Percentiles rank a stretch among this genome's conserved stretches.
These are phyloP conservation scores for Lepidium africanum DNA, from an alignment of 345 rosid genomes.

Conservation along the genomic window DNA sequence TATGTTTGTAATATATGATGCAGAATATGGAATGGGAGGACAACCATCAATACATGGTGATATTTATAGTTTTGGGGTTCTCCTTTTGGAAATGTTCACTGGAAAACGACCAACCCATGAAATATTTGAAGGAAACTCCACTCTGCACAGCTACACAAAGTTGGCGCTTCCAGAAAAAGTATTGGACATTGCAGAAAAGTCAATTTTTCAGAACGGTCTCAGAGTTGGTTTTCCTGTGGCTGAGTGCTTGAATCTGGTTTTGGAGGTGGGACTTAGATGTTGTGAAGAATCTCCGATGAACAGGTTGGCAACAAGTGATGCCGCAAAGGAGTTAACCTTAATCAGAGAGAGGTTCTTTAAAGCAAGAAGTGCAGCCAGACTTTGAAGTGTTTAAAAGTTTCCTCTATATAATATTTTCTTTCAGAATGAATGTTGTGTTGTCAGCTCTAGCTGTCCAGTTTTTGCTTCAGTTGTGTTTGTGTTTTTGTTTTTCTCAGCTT, in stretches of 20 bases:
- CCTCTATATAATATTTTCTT: background rate
- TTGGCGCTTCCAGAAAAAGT: background rate
- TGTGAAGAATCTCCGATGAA: slow-evolving; percentile 8
- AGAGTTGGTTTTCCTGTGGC: background rate
- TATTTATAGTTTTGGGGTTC: background rate
- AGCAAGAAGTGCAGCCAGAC: too few species aligned
- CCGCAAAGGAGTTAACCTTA: background rate
- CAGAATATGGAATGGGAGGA: slow-evolving; percentile 32
- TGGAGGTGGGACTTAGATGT: slow-evolving; percentile 21
- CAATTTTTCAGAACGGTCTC: background rate
- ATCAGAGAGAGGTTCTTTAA: too few species aligned
- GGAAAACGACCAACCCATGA: slow-evolving; percentile 16
- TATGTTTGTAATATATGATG: background rate
- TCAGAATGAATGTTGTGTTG: too few species aligned
- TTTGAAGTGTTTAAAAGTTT: background rate
- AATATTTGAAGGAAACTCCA: slow-evolving; percentile 2
- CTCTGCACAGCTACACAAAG: slow-evolving; percentile 1
- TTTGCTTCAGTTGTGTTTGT: too few species aligned
- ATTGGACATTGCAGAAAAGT: slow-evolving; percentile 1
- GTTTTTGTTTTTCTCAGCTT: too few species aligned
- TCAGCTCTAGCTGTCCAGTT: too few species aligned
- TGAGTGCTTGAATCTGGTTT: background rate
- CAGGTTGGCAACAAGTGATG: slow-evolving; percentile 11
- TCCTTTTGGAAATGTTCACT: background rate
- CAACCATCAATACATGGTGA: slow-evolving; percentile 9